A percentile compares a stretch with the other conserved stretches of the same genome.
Conservation (phyloP, 495 filamentous ascomycete species). For the Viridothelium virens region DNA sequence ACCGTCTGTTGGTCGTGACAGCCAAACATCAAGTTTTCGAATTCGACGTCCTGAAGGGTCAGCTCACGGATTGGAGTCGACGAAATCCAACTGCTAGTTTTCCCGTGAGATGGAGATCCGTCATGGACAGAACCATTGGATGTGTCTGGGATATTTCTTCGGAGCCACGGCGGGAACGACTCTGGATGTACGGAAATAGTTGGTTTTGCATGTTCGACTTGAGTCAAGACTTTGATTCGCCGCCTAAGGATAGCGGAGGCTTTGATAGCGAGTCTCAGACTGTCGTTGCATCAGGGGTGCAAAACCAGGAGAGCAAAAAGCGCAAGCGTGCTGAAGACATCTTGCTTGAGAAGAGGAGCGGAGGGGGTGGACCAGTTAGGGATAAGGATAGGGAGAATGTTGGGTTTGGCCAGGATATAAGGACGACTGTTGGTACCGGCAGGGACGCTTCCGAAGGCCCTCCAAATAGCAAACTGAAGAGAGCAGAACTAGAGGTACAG, state of each 20-base stretch:
- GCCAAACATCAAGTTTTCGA: conserved; percentile 66
- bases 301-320: conserved; percentile 12
- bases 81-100: conserved; percentile 68
- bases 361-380: conserved; percentile 56
- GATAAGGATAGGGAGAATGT: conserved; percentile 44
- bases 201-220: conserved; percentile 95
- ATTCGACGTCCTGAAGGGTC: conserved; percentile 66
- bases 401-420: conserved; percentile 53
- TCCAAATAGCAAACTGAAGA: no score
- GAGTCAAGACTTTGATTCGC: conserved; percentile 52
- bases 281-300: conserved; percentile 28
- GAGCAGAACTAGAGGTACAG: neutral
- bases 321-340: conserved; percentile 40
- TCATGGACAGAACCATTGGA: conserved; percentile 71
- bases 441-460: conserved; percentile 40
- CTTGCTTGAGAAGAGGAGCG: conserved; percentile 37
- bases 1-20: conserved; percentile 67
- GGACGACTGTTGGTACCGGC: conserved; percentile 37
- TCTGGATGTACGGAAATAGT: conserved; percentile 78
- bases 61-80: conserved; percentile 74
- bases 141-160: conserved; percentile 69
- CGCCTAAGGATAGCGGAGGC: conserved; percentile 23
- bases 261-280: conserved; percentile 16
- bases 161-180: conserved; percentile 42
- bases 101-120: conserved; percentile 59